Evolutionary conservation across 2,329 filamentous ascomycete species (phyloP).

Genomic region (Sphaceloma murrayae): DNA sequence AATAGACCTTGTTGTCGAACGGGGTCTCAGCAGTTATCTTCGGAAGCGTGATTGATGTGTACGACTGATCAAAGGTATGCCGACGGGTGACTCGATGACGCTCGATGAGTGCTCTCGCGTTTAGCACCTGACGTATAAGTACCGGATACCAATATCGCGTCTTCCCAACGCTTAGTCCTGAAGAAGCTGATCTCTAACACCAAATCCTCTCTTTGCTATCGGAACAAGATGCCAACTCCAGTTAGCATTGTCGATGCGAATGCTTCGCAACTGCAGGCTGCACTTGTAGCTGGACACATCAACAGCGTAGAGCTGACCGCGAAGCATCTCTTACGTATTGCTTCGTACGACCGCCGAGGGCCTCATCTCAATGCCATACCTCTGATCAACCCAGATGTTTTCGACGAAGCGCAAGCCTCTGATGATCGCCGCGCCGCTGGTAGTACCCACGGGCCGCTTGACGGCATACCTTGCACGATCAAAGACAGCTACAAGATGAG

Average conservation of each 20-base stretch:
- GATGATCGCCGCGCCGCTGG: slow-evolving; percentile 37
- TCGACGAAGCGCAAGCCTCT: slow-evolving; percentile 40
- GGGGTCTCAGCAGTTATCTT: too few relatives aligned
- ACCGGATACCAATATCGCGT: too few relatives aligned
- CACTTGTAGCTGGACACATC: slow-evolving; percentile 32
- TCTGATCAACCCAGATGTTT: slow-evolving; percentile 38
- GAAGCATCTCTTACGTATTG: slow-evolving; percentile 41
- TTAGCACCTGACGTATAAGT: too few relatives aligned
- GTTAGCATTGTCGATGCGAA: slow-evolving; percentile 39
- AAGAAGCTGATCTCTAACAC: too few relatives aligned
- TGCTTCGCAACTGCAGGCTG: slow-evolving; percentile 37
- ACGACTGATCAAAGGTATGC: too few relatives aligned
- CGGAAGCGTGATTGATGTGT: too few relatives aligned
- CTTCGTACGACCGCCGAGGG: slow-evolving; percentile 37
- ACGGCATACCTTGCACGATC: slow-evolving; percentile 49
- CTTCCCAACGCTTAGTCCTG: too few relatives aligned
- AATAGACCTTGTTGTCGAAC: too few relatives aligned
- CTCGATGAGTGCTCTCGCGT: too few relatives aligned
- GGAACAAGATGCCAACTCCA: background rate
- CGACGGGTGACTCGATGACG: too few relatives aligned
- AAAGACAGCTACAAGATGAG: slow-evolving; percentile 50
- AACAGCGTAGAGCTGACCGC: slow-evolving; percentile 40
- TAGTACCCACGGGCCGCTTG: slow-evolving; percentile 33
- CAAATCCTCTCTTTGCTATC: too few relatives aligned
- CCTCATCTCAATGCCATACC: slow-evolving; percentile 40